Evolutionary conservation across 805 yeast species (phyloP).

Genomic region (Saturnispora quitensis): DNA sequence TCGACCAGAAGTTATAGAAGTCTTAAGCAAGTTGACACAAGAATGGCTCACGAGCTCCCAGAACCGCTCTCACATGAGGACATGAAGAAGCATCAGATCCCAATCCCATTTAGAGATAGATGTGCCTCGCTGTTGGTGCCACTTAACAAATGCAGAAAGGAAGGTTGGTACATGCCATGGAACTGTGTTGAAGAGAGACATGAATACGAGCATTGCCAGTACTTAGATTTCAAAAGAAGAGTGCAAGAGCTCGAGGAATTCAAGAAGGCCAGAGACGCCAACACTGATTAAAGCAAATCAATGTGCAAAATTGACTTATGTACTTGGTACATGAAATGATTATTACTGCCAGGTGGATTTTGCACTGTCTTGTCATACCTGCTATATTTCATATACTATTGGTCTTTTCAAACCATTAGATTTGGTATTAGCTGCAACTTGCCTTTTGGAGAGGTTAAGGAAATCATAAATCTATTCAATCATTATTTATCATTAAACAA

Average conservation of each 20-base stretch:
- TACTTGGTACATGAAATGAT: neutral
- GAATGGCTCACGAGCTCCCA: slow-evolving; percentile 28
- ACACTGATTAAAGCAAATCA: neutral
- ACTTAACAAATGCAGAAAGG: slow-evolving; percentile 51
- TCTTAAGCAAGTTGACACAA: neutral
- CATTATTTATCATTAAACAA: neutral
- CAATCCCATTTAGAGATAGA: slow-evolving; percentile 73
- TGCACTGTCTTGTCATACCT: neutral
- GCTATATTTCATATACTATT: neutral
- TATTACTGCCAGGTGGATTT: neutral
- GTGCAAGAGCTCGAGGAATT: slow-evolving; percentile 57
- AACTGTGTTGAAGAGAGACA: slow-evolving; percentile 73
- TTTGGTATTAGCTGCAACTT: neutral
- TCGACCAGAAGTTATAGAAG: neutral
- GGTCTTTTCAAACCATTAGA: neutral
- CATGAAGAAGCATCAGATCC: slow-evolving; percentile 70
- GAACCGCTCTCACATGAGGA: slow-evolving; percentile 69
- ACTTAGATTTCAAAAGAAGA: slow-evolving; percentile 72
- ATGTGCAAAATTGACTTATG: neutral
- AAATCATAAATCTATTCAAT: neutral
- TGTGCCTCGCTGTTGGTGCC: slow-evolving; percentile 63
- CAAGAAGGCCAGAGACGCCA: slow-evolving; percentile 32
- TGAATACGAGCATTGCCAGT: slow-evolving; percentile 77
- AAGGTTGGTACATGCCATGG: slow-evolving; percentile 54
- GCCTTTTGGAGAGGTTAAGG: neutral